These are phyloP conservation scores for Aspergillus homomorphus DNA, from an alignment of 495 filamentous ascomycete genomes.

Conservation along the genomic window DNA sequence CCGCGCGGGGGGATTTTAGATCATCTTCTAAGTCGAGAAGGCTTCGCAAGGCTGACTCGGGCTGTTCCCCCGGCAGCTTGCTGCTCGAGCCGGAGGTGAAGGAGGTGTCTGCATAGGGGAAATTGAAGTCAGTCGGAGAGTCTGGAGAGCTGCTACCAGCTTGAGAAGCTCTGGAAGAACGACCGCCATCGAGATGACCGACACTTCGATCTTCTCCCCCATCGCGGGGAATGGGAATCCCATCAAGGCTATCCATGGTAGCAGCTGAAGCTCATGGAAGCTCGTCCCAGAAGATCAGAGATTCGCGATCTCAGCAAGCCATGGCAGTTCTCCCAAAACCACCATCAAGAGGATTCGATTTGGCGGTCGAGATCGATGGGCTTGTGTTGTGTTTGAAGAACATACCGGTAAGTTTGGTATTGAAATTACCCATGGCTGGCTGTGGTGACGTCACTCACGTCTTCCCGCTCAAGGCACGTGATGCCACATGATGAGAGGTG, in stretches of 20 bases:
- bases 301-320: conserved; percentile 2
- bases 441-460: not conserved
- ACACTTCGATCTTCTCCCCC: conserved; percentile 13
- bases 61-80: conserved; percentile 15
- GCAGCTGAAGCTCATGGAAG: not conserved
- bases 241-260: conserved; percentile 42
- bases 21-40: conserved; percentile 19
- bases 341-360: conserved; percentile 6
- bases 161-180: conserved; percentile 18
- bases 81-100: conserved; percentile 16
- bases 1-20: conserved; percentile 11
- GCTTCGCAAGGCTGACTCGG: conserved; percentile 8
- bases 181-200: conserved; percentile 8
- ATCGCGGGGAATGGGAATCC: conserved; percentile 25
- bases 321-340: not conserved
- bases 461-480: not conserved
- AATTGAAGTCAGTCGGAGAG: conserved; percentile 10
- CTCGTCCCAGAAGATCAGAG: conserved; percentile 2
- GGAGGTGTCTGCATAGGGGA: conserved; percentile 12
- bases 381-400: not conserved
- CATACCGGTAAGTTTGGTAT: conserved; percentile 5
- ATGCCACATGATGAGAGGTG: not conserved
- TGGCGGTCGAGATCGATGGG: not conserved
- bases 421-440: not conserved
- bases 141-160: conserved; percentile 14